Conservation (phyloP, 2,329 filamentous ascomycete genomes). For the Cladorrhinum sp. region DNA sequence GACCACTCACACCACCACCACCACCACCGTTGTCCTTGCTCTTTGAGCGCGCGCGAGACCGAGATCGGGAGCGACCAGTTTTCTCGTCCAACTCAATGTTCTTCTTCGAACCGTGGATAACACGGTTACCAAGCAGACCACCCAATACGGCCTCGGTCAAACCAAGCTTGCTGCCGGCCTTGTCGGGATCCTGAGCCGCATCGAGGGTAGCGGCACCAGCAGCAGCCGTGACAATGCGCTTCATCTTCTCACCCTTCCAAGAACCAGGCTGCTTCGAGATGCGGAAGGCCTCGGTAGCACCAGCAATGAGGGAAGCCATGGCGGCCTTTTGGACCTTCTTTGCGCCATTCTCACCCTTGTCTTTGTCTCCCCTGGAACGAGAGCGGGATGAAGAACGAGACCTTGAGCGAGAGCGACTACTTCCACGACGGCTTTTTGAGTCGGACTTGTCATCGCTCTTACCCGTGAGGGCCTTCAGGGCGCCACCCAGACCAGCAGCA, state of each 20-base stretch:
- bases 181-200: conserved; percentile 65
- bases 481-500: conserved; percentile 59
- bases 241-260: conserved; percentile 89
- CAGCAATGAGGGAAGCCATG: conserved; percentile 85
- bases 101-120: conserved; percentile 75
- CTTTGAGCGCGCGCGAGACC: conserved; percentile 61
- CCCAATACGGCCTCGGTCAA: conserved; percentile 84
- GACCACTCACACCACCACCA: conserved; percentile 46
- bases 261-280: conserved; percentile 83
- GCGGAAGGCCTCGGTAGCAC: conserved; percentile 88
- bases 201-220: conserved; percentile 83
- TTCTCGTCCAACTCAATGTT: conserved; percentile 60
- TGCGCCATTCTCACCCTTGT: conserved; percentile 40
- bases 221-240: conserved; percentile 85
- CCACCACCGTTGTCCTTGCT: conserved; percentile 36
- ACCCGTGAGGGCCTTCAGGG: conserved; percentile 57
- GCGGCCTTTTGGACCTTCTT: conserved; percentile 78
- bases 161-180: conserved; percentile 78
- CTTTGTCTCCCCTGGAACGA: conserved; percentile 27
- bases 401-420: conserved; percentile 46
- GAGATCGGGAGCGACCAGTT: conserved; percentile 65
- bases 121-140: conserved; percentile 78
- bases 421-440: conserved; percentile 50
- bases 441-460: conserved; percentile 41
- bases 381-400: conserved; percentile 39